Percentiles rank a stretch among this genome's conserved stretches.
These are phyloP conservation scores for Xanthoceras sorbifolium DNA, from an alignment of 345 rosid species.

Conservation along the genomic window DNA sequence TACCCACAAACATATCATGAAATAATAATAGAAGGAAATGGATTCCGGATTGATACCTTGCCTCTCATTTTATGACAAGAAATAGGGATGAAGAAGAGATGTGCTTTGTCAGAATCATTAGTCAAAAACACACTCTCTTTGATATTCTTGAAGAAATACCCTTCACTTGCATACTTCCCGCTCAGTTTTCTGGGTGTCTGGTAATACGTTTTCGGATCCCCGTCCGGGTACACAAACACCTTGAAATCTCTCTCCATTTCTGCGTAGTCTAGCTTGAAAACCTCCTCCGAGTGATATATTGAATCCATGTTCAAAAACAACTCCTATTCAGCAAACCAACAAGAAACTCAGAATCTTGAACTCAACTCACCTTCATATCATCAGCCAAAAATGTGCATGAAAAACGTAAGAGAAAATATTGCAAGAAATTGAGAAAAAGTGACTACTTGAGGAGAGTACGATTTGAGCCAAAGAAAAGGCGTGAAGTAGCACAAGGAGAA, in stretches of 20 bases:
- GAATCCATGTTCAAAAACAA: neutral
- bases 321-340: neutral
- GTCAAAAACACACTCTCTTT: constrained; percentile 19
- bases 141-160: constrained; percentile 26
- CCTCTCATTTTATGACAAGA: constrained; percentile 10
- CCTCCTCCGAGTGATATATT: constrained; percentile 17
- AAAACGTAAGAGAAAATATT: neutral
- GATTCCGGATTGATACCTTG: neutral
- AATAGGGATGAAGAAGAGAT: constrained; percentile 28
- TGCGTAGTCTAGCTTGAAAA: constrained; percentile 20
- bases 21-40: too few species aligned
- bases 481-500: neutral
- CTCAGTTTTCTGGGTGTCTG: neutral
- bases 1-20: too few species aligned
- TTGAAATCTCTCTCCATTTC: constrained; percentile 21
- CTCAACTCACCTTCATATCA: neutral
- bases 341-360: neutral
- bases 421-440: constrained; percentile 1
- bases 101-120: constrained; percentile 11
- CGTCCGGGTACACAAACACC: constrained; percentile 24
- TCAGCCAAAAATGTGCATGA: neutral
- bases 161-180: constrained; percentile 23
- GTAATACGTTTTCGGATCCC: neutral
- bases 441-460: neutral
- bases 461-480: neutral